Base-by-base conservation (phyloP, 2,329 filamentous ascomycete species). In the Apiospora pterosperma region DNA sequence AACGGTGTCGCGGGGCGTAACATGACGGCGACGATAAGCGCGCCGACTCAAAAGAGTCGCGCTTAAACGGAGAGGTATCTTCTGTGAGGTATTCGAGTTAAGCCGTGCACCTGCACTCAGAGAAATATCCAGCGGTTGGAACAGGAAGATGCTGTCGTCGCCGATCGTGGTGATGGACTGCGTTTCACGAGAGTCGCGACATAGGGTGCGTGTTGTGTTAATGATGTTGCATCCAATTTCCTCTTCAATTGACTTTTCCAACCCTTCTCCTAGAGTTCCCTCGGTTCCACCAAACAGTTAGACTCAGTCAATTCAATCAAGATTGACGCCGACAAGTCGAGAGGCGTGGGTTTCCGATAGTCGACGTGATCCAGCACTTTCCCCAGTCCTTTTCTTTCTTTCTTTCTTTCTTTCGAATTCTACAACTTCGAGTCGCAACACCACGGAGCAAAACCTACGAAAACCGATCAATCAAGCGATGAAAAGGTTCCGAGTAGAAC, bases 1-100 rank as follows among this genome's bases (percentile, higher is more conserved):
- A 99, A 83, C 70, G 96, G 95, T 66, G 96, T 98, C 67, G 96
- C 95, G 67, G 96, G 94, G 74, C 94, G 92, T 77, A 98, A 83
- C 88, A 97, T 92, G 81, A 81, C 88, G 81, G 60, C 72, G 69
- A 68, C 66, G 69, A 62, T 67, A 61, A 66, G 72, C 73, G 72
- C 72, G 71, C 73, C 68, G 72, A 71, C 73, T 72, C 71, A 39
- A 48, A 66, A 38, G 70, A 75, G 73, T 67, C 69, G 70, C 74
- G 70, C 69, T 71, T 25, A 21, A 55, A 19, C 6, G 28, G 48
- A 2, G 48, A 55, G 16, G 19, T 55, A 10, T 55, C 48, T 55
- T 25, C 48, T n/a, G 48, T 55, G 34, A n/a, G 19, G 3, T n/a
- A n/a, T 2, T 11, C 19, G 28, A 12, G n/a, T 11, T 55, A 5